Conservation (phyloP, 2,329 filamentous ascomycete genomes). For the Neophaeococcomyces aloes region DNA sequence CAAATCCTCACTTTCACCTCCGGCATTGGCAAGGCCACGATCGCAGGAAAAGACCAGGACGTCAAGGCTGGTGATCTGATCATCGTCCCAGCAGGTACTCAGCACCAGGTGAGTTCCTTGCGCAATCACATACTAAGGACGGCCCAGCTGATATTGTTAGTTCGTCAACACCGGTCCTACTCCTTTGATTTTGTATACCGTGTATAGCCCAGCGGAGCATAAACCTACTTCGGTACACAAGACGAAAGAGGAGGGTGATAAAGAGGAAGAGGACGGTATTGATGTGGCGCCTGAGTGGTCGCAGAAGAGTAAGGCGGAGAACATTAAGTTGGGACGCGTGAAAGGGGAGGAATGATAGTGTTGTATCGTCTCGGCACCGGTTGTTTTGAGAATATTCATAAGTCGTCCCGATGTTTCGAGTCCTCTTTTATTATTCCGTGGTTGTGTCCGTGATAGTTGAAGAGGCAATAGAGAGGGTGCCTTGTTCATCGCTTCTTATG, state of each 20-base stretch:
- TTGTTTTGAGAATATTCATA: background rate
- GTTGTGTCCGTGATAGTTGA: too few relatives aligned
- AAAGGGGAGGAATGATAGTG: slow-evolving; percentile 25
- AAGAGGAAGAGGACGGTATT: slow-evolving; percentile 50
- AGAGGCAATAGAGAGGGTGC: too few relatives aligned
- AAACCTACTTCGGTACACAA: slow-evolving; percentile 48
- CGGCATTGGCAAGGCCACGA: slow-evolving; percentile 47
- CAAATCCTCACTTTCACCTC: slow-evolving; percentile 56
- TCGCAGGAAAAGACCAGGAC: slow-evolving; percentile 48
- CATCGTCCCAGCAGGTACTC: slow-evolving; percentile 54
- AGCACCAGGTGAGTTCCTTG: too few relatives aligned
- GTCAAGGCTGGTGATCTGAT: slow-evolving; percentile 48
- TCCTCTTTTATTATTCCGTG: too few relatives aligned
- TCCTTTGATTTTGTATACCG: slow-evolving; percentile 51
- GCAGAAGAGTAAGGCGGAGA: slow-evolving; percentile 45
- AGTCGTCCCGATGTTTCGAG: background rate
- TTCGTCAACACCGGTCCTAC: slow-evolving; percentile 52
- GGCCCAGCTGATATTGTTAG: too few relatives aligned
- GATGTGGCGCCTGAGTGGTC: slow-evolving; percentile 54
- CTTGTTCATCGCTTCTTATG: slow-evolving; percentile 49
- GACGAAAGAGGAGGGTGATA: slow-evolving; percentile 53
- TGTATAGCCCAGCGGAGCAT: slow-evolving; percentile 55
- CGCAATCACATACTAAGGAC: too few relatives aligned
- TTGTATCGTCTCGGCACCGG: background rate
- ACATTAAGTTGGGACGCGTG: slow-evolving; percentile 47